Evolutionary conservation across 306 rosid species (phyloP).

Genomic region (Lathyrus tuberosus): DNA sequence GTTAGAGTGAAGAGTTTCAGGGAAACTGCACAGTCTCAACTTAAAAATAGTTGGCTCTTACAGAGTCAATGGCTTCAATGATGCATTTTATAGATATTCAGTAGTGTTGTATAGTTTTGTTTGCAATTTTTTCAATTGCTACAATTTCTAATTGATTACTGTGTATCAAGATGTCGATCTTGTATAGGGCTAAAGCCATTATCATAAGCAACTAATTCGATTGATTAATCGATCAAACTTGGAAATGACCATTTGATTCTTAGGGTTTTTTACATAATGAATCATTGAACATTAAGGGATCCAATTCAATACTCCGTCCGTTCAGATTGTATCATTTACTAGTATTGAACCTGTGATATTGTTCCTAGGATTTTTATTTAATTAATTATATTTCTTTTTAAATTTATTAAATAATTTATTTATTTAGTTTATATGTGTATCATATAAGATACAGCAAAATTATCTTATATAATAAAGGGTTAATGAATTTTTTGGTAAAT

Average conservation of each 20-base stretch:
- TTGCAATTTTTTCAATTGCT: background rate
- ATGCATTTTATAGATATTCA: too few relatives aligned
- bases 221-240: background rate
- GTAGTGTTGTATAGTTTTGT: background rate
- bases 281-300: background rate
- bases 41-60: conserved; percentile 70
- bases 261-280: background rate
- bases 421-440: too few relatives aligned
- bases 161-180: conserved; percentile 14
- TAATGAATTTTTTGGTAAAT: too few relatives aligned
- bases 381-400: too few relatives aligned
- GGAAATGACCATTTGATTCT: background rate
- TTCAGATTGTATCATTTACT: too few relatives aligned
- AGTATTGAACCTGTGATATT: too few relatives aligned
- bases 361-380: too few relatives aligned
- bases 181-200: conserved; percentile 18
- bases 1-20: conserved; percentile 49
- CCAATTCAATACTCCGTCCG: background rate
- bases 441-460: too few relatives aligned
- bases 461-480: too few relatives aligned
- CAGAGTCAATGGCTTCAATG: conserved; percentile 43
- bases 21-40: conserved; percentile 64
- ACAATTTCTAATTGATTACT: background rate
- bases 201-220: background rate
- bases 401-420: too few relatives aligned